Evolutionary conservation across 2,329 filamentous ascomycete genomes (phyloP).

Genomic region (Calonectria hawksworthii): DNA sequence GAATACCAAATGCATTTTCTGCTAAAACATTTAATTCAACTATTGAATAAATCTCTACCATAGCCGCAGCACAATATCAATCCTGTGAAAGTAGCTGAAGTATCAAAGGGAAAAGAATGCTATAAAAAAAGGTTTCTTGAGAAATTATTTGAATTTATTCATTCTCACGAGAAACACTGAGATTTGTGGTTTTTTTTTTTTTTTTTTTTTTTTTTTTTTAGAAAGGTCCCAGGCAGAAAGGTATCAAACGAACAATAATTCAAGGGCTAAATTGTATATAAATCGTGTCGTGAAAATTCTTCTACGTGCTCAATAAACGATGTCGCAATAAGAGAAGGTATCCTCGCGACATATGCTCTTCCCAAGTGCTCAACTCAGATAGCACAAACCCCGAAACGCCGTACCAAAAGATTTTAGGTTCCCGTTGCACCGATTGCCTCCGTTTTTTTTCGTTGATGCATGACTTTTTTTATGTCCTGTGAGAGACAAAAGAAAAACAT

Average conservation of each 20-base stretch:
- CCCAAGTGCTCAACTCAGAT: conserved; percentile 16
- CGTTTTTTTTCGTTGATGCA: conserved; percentile 11
- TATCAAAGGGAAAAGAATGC: no score
- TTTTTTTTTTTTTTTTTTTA: no score
- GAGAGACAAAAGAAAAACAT: neutral
- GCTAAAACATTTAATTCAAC: neutral
- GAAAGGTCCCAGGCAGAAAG: no score
- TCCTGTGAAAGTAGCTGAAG: no score
- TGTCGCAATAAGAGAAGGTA: conserved; percentile 29
- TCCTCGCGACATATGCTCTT: conserved; percentile 30
- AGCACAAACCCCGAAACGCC: conserved; percentile 37
- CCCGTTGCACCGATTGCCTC: conserved; percentile 12
- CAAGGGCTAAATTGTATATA: neutral
- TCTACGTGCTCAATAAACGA: conserved; percentile 5
- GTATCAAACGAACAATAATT: no score
- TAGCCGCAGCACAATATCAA: no score
- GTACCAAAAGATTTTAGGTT: conserved; percentile 28
- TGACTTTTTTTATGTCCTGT: conserved; percentile 15
- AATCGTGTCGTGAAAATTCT: conserved; percentile 28
- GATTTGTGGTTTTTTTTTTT: no score
- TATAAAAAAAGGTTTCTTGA: no score
- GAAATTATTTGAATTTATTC: no score
- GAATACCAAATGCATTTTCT: conserved; percentile 25
- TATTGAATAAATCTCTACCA: no score
- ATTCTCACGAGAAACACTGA: no score